phyloP scores from a whole-genome alignment of 129 eudicot species.

The Erigeron canadensis region DNA sequence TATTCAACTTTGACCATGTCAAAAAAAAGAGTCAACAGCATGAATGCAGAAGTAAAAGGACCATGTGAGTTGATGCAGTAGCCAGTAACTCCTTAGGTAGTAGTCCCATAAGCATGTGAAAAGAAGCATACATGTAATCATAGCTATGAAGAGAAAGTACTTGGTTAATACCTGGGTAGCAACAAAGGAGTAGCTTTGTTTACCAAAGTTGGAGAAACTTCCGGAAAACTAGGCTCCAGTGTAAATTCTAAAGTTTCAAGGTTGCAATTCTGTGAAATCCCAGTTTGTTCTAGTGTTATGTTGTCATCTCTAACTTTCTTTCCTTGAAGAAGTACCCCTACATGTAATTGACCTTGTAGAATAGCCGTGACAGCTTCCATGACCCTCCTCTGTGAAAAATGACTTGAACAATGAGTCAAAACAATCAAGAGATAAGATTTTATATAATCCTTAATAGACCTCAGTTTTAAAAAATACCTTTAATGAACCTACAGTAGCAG shows the following conservation, averaged over 20 bases:
- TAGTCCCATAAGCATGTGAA: not conserved
- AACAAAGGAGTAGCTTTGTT: conserved; percentile 40
- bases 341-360: conserved; percentile 72
- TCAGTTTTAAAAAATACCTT: conserved; percentile 45
- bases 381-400: conserved; percentile 62
- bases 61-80: too few species aligned
- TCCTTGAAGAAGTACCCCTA: conserved; percentile 86
- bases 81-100: too few species aligned
- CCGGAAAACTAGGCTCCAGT: conserved; percentile 64
- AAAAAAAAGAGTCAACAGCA: not conserved
- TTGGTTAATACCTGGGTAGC: conserved; percentile 47
- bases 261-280: conserved; percentile 61
- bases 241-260: conserved; percentile 59
- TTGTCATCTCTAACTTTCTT: conserved; percentile 87
- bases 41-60: too few species aligned
- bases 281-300: conserved; percentile 77
- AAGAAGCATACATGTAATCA: conserved; percentile 2
- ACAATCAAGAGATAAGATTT: not conserved
- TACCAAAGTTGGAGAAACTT: conserved; percentile 41
- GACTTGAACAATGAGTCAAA: conserved; percentile 3
- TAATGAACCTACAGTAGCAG: conserved; percentile 83
- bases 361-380: conserved; percentile 87
- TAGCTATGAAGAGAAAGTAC: not conserved
- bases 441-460: not conserved
- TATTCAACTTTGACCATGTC: conserved; percentile 5